phyloP scores from a whole-genome alignment of 83 land plant genomes.

The Picea engelmannii region DNA sequence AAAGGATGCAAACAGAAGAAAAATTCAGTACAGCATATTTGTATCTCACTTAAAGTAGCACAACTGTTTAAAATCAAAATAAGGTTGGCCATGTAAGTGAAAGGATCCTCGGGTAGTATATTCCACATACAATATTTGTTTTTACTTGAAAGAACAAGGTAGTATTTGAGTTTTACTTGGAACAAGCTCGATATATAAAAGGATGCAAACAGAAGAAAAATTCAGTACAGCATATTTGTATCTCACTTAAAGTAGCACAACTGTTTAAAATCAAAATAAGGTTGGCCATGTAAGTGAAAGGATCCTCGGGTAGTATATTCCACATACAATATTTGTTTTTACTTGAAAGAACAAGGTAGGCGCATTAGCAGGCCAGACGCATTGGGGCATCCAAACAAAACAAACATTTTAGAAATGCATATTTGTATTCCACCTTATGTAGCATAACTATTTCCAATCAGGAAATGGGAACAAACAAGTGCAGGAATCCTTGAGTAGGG shows the following conservation, averaged over 20 bases:
- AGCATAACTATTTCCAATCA: not conserved
- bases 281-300: not conserved
- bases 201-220: too few relatives aligned
- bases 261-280: not conserved
- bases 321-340: too few relatives aligned
- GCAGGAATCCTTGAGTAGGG: not conserved
- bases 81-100: not conserved
- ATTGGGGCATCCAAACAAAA: not conserved
- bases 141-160: not conserved
- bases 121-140: too few relatives aligned
- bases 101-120: too few relatives aligned
- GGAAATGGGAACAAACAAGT: not conserved
- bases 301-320: too few relatives aligned
- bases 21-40: too few relatives aligned
- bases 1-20: too few relatives aligned
- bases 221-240: too few relatives aligned
- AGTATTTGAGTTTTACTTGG: too few relatives aligned
- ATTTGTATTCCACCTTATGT: not conserved
- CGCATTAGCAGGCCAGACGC: not conserved
- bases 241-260: too few relatives aligned
- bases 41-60: too few relatives aligned
- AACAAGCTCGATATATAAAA: too few relatives aligned
- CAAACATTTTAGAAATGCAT: conserved; percentile 3
- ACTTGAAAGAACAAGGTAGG: not conserved
- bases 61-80: not conserved